Percentiles rank a stretch among this genome's conserved stretches.
Evolutionary conservation across 352 stramenopile genomes (phyloP).

Genomic region (Detonula confervacea): DNA sequence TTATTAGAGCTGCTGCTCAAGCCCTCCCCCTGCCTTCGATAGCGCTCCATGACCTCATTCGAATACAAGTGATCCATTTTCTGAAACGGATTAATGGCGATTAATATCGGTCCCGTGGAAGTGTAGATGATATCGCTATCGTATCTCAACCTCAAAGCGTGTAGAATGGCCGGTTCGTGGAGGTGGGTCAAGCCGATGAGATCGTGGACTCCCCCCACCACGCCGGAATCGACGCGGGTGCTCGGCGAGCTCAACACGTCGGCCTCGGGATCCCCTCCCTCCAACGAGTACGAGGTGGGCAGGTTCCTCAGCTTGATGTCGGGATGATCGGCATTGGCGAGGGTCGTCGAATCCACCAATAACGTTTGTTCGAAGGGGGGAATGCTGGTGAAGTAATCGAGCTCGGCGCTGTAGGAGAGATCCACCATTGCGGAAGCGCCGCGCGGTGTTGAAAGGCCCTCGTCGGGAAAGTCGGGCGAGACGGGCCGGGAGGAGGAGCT

Average conservation of each 20-base stretch:
- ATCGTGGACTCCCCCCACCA: slow-evolving; percentile 33
- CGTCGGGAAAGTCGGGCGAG: not conserved
- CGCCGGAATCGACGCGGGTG: slow-evolving; percentile 27
- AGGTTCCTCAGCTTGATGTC: slow-evolving; percentile 79
- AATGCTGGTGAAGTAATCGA: slow-evolving; percentile 55
- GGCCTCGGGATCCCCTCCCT: slow-evolving; percentile 48
- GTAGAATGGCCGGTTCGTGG: slow-evolving; percentile 68
- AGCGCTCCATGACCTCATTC: slow-evolving; percentile 46
- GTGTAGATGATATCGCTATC: slow-evolving; percentile 67
- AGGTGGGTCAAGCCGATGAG: slow-evolving; percentile 62
- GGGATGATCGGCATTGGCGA: slow-evolving; percentile 61
- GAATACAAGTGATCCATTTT: slow-evolving; percentile 39
- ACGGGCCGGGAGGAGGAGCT: slow-evolving; percentile 21
- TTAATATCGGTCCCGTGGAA: slow-evolving; percentile 63
- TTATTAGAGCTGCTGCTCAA: not conserved
- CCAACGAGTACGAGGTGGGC: slow-evolving; percentile 49
- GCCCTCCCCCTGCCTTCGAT: slow-evolving; percentile 41
- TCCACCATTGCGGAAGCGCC: too few species aligned
- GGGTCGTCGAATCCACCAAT: slow-evolving; percentile 63
- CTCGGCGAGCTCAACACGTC: slow-evolving; percentile 49
- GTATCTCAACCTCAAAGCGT: slow-evolving; percentile 45
- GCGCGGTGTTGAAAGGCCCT: slow-evolving; percentile 1
- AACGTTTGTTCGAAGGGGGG: slow-evolving; percentile 58
- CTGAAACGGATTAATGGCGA: slow-evolving; percentile 76
- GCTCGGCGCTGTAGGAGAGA: slow-evolving; percentile 8